Evolutionary conservation across 208 protist genomes (phyloP), one percentile per base, ranked within the genome.

Genomic region (Wallacemonas collosoma): DNA sequence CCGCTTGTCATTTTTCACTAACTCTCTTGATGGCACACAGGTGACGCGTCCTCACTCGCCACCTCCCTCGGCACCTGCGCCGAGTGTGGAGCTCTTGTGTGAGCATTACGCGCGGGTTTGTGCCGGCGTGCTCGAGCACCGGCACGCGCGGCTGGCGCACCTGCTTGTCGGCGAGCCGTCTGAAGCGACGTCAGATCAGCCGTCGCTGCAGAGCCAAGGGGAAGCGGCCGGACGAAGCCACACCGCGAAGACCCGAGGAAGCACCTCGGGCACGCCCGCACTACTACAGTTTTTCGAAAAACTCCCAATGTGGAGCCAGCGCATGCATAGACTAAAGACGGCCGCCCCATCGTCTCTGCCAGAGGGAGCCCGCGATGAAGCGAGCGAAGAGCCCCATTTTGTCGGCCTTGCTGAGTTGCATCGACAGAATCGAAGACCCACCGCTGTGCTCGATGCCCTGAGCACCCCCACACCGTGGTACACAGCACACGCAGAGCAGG

Each of bases 401-500:
- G 15, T 38, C 15, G 17, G 15, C 53, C 60, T 65, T 1, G 60
- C 12, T 3, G 8, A 44, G 60, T 41, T 65, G 3, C 1, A 3
- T 36, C 15, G 14, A 51, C 60, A 50, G 38, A 53, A 17, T 17
- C 5, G 9, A 3, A 51, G 12, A 3, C 40, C 60, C 3, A 3
- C 43, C 5, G 40, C 38, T 3, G 60, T 65, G 12, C 38, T 65
- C 6, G 3, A 17, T 5, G 38, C 40, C 4, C 69, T 62, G 36
- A 54, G 41, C 4, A 78, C 77, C 5, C 76, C 80, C 1, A 67
- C 71, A 1, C 72, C 71, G 41, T 90, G 85, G 85, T 90, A 86
- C 58, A 47, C 54, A 63, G 71, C 63, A n/a, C 15, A 60, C 2
- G 54, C 66, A 1, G 85, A 87, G 64, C 62, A 66, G 17, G 54